Base-by-base conservation (phyloP, 306 rosid genomes). In the Elaeagnus macrophylla region DNA sequence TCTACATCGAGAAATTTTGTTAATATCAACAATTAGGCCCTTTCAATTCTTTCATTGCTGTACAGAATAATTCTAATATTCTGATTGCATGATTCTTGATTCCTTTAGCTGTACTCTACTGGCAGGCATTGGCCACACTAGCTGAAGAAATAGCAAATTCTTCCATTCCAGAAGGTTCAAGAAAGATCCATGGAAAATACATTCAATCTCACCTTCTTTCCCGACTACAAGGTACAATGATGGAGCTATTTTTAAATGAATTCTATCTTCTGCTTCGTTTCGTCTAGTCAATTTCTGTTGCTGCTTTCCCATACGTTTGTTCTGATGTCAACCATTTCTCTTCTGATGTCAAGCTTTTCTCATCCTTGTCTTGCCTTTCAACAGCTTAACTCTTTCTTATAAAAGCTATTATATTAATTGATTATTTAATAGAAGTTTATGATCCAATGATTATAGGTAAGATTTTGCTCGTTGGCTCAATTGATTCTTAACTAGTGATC, bases 121-220 rank as follows among this genome's bases (percentile, higher is more conserved):
- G 48, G 44, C 76, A 90, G 99, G 79, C 79, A 70, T 71, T 87
- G 82, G 79, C 69, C 70, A 73, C 61, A 69, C 72, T 91, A 48
- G 89, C 96, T 54, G 82, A 84, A 79, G 99, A 87, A 77, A 80
- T 84, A 56, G 76, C 96, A 12, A 80, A 76, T 51, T 80, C 71
- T 53, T 75, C 70, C 62, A 78, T 78, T 67, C 83, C 89, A 17
- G 63, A 44, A 62, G 93, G 99, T 66, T 63, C 95, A 46, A 87
- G 99, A 77, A 91, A 87, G 84, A 87, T 87, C 71, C 78, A 84
- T 47, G 99, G 99, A 60, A 91, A 82, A 73, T 91, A 84, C 73
- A 79, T 91, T 63, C 99, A 82, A 52, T 87, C 85, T 73, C 89
- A 87, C 81, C 85, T 91, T 69, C 79, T 84, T 65, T 71, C 83